Base-by-base conservation (phyloP, 495 filamentous ascomycete species). In the Letharia lupina region DNA sequence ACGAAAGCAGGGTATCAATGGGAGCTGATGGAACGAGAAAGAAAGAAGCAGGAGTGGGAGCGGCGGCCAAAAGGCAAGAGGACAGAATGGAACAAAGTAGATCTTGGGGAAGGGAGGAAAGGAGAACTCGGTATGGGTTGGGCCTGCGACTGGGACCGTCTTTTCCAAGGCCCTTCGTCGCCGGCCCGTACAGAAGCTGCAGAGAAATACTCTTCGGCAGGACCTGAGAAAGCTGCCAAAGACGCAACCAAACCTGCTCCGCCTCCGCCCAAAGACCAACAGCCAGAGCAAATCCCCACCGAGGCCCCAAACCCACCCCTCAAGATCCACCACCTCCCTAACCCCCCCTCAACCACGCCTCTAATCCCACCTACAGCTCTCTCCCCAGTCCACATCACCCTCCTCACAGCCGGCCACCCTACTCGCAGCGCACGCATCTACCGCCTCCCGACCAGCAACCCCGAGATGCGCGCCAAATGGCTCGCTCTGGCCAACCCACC, bases 121-220 rank as follows among this genome's bases (percentile, higher is more conserved):
- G 93, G 94, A 4, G 94, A 98, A 71, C 73, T 96, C 50, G 94
- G 94, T 3, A 75, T 80, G 61, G 92, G 92, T 3, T 92, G 90
- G 85, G 84, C 85, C 23, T 97, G 93, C 78, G 93, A 97, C 72
- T 98, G 91, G 83, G 88, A 90, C 68, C 76, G 77, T 64, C 79
- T 94, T 31, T 76, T 86, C 41, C 71, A 72, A 63, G 73, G 70
- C 10, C 63, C 67, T 39, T 54, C 69, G 60, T 10, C 54, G 40
- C n/a, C 59, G 16, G 41, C 42, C 9, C 40, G 58, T 39, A 62
- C 66, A 35, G 57, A 67, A 44, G 60, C 48, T 39, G 31, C 63
- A 40, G 41, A 63, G 16, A 60, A 63, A 12, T 15, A 48, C 39
- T 48, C 66, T 2, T 28, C 44, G 18, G n/a, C 63, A 13, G 47